Base-by-base conservation (phyloP, 805 yeast species). In the Candida nonsorbophila region DNA sequence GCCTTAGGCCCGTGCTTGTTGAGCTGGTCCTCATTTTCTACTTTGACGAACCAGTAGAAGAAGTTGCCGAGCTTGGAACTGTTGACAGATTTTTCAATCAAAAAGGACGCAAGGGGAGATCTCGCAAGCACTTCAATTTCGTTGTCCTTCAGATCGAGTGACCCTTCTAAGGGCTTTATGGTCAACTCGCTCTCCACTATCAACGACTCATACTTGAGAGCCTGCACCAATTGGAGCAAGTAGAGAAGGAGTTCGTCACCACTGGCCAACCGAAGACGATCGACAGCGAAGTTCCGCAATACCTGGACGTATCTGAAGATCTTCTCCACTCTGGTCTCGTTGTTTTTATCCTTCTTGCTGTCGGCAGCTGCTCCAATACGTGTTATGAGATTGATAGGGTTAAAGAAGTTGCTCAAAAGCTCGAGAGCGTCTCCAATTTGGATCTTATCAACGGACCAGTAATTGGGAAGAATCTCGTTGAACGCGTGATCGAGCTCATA, bases 1-100 rank as follows among this genome's bases (percentile, higher is more conserved):
- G 38, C 17, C 12, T 34, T 26, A 7, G 43, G 31, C 7, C 35
- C 35, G 6, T 25, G 25, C 5, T 32, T 31, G 32, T 39, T 40
- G 7, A 61, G 36, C 35, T 63, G 67, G 33, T 84, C 95, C 44
- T 81, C 85, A 17, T 81, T 73, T 47, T 90, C 97, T 2, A 94
- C 95, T 40, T 79, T 80, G 28, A 92, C 71, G 49, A 81, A 85
- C 97, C 98, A 92, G 53, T 85, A 88, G 37, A 94, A 76, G 47
- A 73, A 85, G 47, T 79, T 87, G 0, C 95, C 92, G 22, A 94
- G 61, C 12, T 72, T 62, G 13, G 72, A 70, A 47, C 81, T 83
- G 12, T 70, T 60, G 1, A 79, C 62, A 0, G 95, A 78, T 25
- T 90, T 67, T 16, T 77, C 77, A 23, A 88, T 79, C 22, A 92